Conservation (phyloP, 1,284 basidiomycete species). For the Ustilago cynodontis region DNA sequence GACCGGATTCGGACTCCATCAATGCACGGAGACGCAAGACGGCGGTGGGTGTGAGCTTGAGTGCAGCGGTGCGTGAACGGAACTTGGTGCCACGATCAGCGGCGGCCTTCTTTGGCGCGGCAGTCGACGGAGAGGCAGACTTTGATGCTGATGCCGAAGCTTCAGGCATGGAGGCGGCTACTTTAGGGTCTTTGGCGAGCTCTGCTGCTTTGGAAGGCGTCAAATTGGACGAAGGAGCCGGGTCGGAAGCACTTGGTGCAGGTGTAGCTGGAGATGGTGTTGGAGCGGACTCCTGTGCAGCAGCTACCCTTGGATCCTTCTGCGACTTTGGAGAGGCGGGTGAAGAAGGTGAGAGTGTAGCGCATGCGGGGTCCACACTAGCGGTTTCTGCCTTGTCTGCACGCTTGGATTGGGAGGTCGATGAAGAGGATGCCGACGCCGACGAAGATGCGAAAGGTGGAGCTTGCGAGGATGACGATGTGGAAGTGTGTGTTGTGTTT, state of each 20-base stretch:
- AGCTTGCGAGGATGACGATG: constrained; percentile 5
- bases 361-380: constrained; percentile 51
- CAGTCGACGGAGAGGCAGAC: neutral
- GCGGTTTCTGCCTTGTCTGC: constrained; percentile 15
- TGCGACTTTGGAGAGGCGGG: constrained; percentile 55
- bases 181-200: constrained; percentile 36
- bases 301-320: constrained; percentile 36
- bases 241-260: constrained; percentile 37
- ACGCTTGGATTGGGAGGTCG: neutral
- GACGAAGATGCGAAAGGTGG: constrained; percentile 13
- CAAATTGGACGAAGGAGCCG: constrained; percentile 22
- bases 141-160: constrained; percentile 27
- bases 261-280: constrained; percentile 38
- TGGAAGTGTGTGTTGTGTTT: constrained; percentile 3
- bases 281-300: constrained; percentile 24
- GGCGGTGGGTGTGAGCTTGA: constrained; percentile 76
- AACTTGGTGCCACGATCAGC: constrained; percentile 54
- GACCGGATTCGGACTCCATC: constrained; percentile 79
- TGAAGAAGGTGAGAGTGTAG: constrained; percentile 54
- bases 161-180: constrained; percentile 48
- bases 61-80: constrained; percentile 54
- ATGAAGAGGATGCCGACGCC: constrained; percentile 6
- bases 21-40: constrained; percentile 74
- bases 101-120: constrained; percentile 32
- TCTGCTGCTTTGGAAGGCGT: constrained; percentile 41